Conservation (phyloP, 805 yeast genomes). For the Pichia manshurica region DNA sequence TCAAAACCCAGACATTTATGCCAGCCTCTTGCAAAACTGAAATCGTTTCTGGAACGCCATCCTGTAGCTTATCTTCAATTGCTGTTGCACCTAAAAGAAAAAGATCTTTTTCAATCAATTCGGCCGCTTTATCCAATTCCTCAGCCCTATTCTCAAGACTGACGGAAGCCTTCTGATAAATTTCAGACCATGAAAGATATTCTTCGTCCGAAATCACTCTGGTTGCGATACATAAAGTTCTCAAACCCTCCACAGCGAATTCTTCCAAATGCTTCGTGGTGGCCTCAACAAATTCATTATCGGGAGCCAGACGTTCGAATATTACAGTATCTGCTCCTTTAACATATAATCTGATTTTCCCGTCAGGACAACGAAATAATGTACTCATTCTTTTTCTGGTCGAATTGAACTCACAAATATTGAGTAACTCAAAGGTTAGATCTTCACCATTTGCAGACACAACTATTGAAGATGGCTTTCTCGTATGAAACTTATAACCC, state of each 20-base stretch:
- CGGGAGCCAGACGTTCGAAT: constrained; percentile 67
- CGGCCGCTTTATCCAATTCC: constrained; percentile 83
- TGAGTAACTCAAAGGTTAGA: constrained; percentile 67
- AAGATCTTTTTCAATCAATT: constrained; percentile 73
- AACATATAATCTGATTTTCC: constrained; percentile 77
- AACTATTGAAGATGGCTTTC: constrained; percentile 79
- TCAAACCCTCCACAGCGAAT: constrained; percentile 91
- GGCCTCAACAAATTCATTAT: constrained; percentile 74
- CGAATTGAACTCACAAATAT: constrained; percentile 94
- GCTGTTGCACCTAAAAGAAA: constrained; percentile 94
- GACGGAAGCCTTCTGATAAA: constrained; percentile 76
- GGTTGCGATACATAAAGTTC: constrained; percentile 90
- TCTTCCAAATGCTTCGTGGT: constrained; percentile 88
- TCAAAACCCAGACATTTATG: constrained; percentile 93
- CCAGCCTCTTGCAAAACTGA: constrained; percentile 95
- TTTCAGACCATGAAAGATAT: constrained; percentile 60
- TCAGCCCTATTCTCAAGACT: constrained; percentile 69
- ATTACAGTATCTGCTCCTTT: constrained; percentile 99
- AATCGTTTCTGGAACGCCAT: constrained; percentile 97
- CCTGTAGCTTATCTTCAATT: constrained; percentile 95
- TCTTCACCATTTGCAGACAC: constrained; percentile 51
- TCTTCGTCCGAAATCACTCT: constrained; percentile 76
- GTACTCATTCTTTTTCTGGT: constrained; percentile 98
- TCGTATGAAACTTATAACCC: constrained; percentile 77
- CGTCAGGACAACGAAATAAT: constrained; percentile 90